These are phyloP conservation scores for Trapa incisa DNA, from an alignment of 345 rosid genomes.

Conservation along the genomic window DNA sequence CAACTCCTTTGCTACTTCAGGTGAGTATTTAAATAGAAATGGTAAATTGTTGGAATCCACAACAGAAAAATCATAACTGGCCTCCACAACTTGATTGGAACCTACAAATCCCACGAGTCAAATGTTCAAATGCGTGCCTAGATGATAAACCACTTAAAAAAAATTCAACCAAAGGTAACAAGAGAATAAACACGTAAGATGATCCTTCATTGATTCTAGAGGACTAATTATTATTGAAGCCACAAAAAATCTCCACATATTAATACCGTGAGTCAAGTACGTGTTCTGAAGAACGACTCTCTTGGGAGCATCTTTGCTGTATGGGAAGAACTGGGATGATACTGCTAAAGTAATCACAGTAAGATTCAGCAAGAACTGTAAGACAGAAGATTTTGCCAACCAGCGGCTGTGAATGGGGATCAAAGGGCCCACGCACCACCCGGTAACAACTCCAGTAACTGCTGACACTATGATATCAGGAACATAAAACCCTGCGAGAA, in stretches of 20 bases:
- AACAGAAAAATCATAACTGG: slow-evolving; percentile 61
- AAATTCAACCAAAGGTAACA: background rate
- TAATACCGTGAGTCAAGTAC: slow-evolving; percentile 52
- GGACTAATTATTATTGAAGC: background rate
- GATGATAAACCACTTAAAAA: background rate
- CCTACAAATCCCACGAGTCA: slow-evolving; percentile 31
- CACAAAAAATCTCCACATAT: background rate
- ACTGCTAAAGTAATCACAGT: slow-evolving; percentile 64
- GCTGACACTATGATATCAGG: slow-evolving; percentile 73
- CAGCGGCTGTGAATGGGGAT: slow-evolving; percentile 63
- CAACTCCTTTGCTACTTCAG: slow-evolving; percentile 56
- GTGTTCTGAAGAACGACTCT: slow-evolving; percentile 86
- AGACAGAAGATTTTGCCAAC: slow-evolving; percentile 62
- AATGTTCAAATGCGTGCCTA: background rate
- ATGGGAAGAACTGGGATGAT: slow-evolving; percentile 85
- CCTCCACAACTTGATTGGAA: slow-evolving; percentile 41
- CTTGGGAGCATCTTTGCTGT: slow-evolving; percentile 78
- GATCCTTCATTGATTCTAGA: background rate
- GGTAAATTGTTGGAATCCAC: slow-evolving; percentile 70
- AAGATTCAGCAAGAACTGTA: slow-evolving; percentile 62
- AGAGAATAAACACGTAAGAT: background rate
- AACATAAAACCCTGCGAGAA: slow-evolving; percentile 58
- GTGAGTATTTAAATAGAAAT: slow-evolving; percentile 63
- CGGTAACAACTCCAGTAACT: slow-evolving; percentile 45
- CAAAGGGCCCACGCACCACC: slow-evolving; percentile 80